Evolutionary conservation across 1,139 yeast species (phyloP), one percentile per base, ranked within the genome.

Genomic region (Yamadazyma triangularis): DNA sequence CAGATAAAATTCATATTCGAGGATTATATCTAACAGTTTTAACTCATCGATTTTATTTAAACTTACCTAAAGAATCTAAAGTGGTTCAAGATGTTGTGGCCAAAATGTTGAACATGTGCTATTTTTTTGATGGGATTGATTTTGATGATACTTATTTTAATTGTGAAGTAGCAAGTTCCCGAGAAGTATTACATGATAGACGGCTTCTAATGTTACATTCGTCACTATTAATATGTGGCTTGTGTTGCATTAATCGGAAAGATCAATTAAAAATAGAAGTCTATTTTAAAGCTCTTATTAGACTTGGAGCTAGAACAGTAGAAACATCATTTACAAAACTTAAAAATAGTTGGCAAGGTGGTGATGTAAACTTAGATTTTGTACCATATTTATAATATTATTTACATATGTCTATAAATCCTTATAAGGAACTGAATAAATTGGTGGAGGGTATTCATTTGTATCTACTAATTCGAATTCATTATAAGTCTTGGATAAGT

Each of bases 401-500:
- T n/a, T n/a, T n/a, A n/a, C n/a, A n/a, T n/a, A n/a, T n/a, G n/a
- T n/a, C n/a, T n/a, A n/a, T 11, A 37, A 24, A 24, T 42, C 46
- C 18, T 32, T 38, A 18, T 45, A 45, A 5, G 47, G 48, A 24
- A 38, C 35, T 13, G 44, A 37, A 26, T 40, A 45, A 7, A 44
- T 32, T 18, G 36, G 33, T 18, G 48, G 49, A 9, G 49, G 50
- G 23, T 38, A 37, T n/a, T 29, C 60, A 35, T 61, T 67, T 16
- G 53, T 59, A n/a, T 40, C 40, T 27, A 58, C 27, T 8, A 30
- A 28, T 49, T 62, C 66, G 61, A 69, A 67, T 40, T 70, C 72
- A 30, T 55, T 58, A 58, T 66, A 68, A 2, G 72, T 61, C 20
- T 51, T 51, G 10, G 44, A 45, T 29, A 60, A 47, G 39, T 68